These are phyloP conservation scores for Fistulinella prunicolor DNA, from an alignment of 768 basidiomycete species.

Conservation along the genomic window DNA sequence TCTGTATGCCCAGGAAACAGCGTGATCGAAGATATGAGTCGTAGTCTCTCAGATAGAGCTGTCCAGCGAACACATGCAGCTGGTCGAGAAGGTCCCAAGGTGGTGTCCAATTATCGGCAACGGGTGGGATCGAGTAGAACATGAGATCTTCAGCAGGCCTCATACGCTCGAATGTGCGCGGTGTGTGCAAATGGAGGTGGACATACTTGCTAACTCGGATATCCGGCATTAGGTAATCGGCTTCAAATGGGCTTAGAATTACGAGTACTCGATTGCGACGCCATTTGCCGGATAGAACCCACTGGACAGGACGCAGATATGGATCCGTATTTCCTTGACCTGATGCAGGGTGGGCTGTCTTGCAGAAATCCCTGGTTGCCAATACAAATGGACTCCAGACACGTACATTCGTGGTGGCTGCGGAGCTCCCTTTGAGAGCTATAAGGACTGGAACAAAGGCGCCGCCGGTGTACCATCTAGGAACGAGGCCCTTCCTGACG, in stretches of 20 bases:
- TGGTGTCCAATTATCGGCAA: not conserved
- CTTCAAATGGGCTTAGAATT: constrained; percentile 3
- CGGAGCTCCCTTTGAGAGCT: not conserved
- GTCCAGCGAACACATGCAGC: constrained; percentile 2
- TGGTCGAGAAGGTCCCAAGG: not conserved
- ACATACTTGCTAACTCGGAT: constrained; percentile 1
- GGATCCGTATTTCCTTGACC: not conserved
- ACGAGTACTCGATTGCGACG: not conserved
- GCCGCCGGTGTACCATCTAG: not conserved
- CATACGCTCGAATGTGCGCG: not conserved
- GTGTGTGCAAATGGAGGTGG: constrained; percentile 1
- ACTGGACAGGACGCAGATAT: not conserved
- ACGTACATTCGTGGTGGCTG: not conserved
- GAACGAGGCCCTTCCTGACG: not conserved
- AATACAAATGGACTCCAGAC: constrained; percentile 1
- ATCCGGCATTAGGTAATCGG: not conserved
- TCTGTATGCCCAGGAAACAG: not conserved
- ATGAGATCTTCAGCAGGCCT: not conserved
- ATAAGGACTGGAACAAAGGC: not conserved
- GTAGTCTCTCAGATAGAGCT: not conserved
- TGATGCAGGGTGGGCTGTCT: not conserved
- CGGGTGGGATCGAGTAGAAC: not conserved
- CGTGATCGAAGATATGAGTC: not conserved
- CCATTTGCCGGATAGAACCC: not conserved
- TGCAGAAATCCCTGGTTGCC: not conserved